Conservation (phyloP, 441 rosid species). For the Rhodomyrtus psidioides region DNA sequence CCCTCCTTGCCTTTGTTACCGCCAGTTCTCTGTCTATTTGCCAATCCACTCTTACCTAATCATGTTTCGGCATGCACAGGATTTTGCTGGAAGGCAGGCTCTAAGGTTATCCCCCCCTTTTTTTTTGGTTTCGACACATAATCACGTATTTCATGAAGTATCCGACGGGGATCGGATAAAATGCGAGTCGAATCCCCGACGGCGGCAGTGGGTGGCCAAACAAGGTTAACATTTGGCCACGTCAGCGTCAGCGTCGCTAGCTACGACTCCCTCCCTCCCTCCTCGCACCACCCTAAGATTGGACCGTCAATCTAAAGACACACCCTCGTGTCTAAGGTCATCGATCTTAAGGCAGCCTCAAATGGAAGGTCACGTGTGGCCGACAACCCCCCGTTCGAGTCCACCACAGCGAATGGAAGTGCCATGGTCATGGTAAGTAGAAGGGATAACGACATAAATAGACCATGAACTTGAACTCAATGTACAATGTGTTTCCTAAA, state of each 20-base stretch:
- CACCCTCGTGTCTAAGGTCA: background rate
- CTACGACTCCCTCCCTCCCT: background rate
- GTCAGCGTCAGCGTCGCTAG: background rate
- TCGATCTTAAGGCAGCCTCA: background rate
- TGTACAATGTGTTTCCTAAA: rapidly evolving
- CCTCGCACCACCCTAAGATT: background rate
- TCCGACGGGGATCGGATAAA: background rate
- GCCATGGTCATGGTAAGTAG: no score
- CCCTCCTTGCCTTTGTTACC: background rate
- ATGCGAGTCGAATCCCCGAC: background rate
- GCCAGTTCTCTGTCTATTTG: background rate
- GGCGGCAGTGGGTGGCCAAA: background rate
- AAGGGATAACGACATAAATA: no score
- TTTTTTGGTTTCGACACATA: background rate
- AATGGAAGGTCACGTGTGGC: background rate
- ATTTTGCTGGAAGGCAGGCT: background rate
- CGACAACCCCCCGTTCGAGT: background rate
- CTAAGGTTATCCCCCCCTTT: background rate
- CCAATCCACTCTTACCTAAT: background rate
- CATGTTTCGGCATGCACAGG: background rate
- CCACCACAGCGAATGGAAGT: background rate
- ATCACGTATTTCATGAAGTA: no score
- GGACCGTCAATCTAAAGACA: background rate
- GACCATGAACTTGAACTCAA: no score
- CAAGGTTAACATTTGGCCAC: background rate